Percentiles rank a stretch among this genome's conserved stretches.
These are phyloP conservation scores for Pontederia crassipes DNA, from an alignment of 176 grass and related monocot species.

Conservation along the genomic window DNA sequence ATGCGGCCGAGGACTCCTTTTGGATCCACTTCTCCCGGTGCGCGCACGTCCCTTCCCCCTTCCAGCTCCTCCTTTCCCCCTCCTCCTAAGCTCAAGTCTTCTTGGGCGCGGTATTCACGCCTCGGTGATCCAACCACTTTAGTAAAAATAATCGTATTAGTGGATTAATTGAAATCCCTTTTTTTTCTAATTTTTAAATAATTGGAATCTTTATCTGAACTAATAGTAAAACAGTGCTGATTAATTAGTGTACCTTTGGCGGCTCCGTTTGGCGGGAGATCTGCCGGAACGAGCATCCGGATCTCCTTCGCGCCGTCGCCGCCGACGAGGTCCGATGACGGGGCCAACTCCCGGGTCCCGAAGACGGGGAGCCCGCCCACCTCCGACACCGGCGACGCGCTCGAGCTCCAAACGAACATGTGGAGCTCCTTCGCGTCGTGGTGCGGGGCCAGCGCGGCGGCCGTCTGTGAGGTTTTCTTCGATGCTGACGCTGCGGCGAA, in stretches of 20 bases:
- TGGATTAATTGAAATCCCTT: too few relatives aligned
- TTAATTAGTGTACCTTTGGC: slow-evolving; percentile 44
- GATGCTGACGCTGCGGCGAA: neutral
- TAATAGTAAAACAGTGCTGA: neutral
- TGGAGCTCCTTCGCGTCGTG: slow-evolving; percentile 92
- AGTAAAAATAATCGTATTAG: neutral
- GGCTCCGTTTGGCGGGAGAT: slow-evolving; percentile 43
- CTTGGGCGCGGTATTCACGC: slow-evolving; percentile 28
- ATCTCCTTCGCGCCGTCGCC: slow-evolving; percentile 67
- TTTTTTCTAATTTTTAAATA: neutral
- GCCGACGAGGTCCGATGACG: slow-evolving; percentile 1
- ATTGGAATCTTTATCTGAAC: neutral
- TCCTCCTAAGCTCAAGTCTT: slow-evolving; percentile 32
- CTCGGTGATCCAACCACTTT: slow-evolving; percentile 5
- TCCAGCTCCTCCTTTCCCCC: slow-evolving; percentile 23
- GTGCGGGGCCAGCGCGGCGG: slow-evolving; percentile 17
- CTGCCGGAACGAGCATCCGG: slow-evolving; percentile 68
- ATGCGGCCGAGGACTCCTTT: slow-evolving; percentile 10
- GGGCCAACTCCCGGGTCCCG: slow-evolving; percentile 9
- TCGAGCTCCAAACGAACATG: slow-evolving; percentile 98
- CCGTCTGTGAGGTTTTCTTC: neutral
- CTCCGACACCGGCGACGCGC: slow-evolving; percentile 75
- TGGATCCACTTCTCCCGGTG: slow-evolving; percentile 21
- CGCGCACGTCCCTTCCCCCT: neutral
- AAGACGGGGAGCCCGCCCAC: slow-evolving; percentile 60